A percentile compares a stretch with the other conserved stretches of the same genome.
Conservation (phyloP, 2,329 filamentous ascomycete species). For the Coleophoma crateriformis region DNA sequence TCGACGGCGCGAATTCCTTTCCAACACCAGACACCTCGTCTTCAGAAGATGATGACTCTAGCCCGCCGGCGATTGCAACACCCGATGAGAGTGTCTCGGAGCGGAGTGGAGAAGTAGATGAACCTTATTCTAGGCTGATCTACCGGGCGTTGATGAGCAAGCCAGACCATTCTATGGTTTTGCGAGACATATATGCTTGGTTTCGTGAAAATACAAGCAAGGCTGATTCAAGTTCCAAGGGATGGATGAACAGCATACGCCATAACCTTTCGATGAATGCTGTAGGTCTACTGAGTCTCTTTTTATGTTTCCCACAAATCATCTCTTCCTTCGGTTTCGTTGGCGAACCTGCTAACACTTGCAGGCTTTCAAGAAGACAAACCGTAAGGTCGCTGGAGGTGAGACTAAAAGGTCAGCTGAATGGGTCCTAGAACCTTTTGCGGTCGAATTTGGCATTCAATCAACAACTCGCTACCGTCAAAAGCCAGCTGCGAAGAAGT, state of each 20-base stretch:
- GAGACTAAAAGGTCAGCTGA: constrained; percentile 62
- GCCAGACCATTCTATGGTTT: constrained; percentile 62
- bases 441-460: constrained; percentile 66
- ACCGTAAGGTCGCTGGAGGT: constrained; percentile 33
- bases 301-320: too few relatives aligned
- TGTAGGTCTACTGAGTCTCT: constrained; percentile 44
- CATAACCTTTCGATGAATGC: constrained; percentile 96
- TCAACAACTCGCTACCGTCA: constrained; percentile 80
- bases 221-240: constrained; percentile 53
- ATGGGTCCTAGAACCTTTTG: constrained; percentile 73
- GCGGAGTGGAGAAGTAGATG: constrained; percentile 33
- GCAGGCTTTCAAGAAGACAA: constrained; percentile 51
- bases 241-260: constrained; percentile 94
- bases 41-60: constrained; percentile 18
- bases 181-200: constrained; percentile 89
- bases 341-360: not conserved
- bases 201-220: constrained; percentile 79
- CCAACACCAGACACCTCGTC: constrained; percentile 11
- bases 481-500: constrained; percentile 33
- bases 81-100: constrained; percentile 6
- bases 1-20: constrained; percentile 6
- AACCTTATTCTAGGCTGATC: constrained; percentile 80
- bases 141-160: constrained; percentile 67
- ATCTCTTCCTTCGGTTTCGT: too few relatives aligned
- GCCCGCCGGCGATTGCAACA: too few relatives aligned